Evolutionary conservation across 139 green algal species (phyloP).

Genomic region (Micromonas pusilla): DNA sequence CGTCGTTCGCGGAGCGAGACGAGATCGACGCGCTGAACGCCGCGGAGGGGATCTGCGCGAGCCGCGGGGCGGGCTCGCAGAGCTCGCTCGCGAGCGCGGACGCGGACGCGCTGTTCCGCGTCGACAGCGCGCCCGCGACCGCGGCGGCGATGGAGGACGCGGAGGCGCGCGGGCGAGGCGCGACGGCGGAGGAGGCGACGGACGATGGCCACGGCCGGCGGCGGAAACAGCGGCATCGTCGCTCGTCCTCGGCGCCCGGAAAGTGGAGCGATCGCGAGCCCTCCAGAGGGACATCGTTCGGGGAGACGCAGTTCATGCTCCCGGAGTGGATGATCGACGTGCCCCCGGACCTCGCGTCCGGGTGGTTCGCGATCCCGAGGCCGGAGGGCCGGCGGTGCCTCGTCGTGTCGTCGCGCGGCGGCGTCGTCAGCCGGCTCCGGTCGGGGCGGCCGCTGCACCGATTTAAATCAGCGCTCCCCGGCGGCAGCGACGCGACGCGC

Average conservation of each 20-base stretch:
- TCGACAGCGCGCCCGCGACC: too few species aligned
- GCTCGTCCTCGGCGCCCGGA: background rate
- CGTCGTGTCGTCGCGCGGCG: conserved; percentile 50
- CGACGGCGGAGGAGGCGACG: too few species aligned
- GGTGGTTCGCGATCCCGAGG: conserved; percentile 68
- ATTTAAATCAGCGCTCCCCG: conserved; percentile 55
- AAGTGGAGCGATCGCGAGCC: background rate
- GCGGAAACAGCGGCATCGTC: background rate
- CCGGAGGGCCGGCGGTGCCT: conserved; percentile 80
- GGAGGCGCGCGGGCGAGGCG: too few species aligned
- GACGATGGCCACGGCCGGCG: too few species aligned
- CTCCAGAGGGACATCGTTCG: too few species aligned
- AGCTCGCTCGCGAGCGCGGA: too few species aligned
- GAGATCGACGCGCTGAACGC: too few species aligned
- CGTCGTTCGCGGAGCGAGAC: too few species aligned
- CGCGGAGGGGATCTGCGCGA: too few species aligned
- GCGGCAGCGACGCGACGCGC: conserved; percentile 32
- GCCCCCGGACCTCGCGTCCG: conserved; percentile 35
- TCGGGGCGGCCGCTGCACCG: conserved; percentile 51
- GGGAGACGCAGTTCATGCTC: conserved; percentile 67
- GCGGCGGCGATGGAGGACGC: too few species aligned
- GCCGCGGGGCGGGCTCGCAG: too few species aligned
- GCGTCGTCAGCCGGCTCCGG: conserved; percentile 40
- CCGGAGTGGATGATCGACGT: conserved; percentile 86
- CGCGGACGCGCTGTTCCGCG: too few species aligned